Conservation (phyloP, 2,329 filamentous ascomycete species). For the Teratosphaeria zuluensis region DNA sequence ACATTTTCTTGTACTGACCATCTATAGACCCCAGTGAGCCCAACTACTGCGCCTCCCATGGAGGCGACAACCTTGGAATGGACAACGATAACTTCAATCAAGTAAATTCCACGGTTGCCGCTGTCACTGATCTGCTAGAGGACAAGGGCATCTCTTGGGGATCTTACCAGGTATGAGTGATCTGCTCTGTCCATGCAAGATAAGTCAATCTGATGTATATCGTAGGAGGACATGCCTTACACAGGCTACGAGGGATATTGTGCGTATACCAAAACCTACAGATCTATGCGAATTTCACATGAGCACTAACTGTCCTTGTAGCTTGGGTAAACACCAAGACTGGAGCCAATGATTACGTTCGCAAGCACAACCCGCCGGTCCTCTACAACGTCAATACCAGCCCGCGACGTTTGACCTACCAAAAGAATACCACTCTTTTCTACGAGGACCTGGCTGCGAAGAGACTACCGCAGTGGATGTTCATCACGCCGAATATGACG, state of each 20-base stretch:
- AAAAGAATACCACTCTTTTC: constrained; percentile 67
- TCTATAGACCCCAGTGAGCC: constrained; percentile 57
- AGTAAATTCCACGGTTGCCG: constrained; percentile 31
- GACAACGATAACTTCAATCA: constrained; percentile 52
- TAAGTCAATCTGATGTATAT: neutral
- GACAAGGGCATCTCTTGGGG: constrained; percentile 37
- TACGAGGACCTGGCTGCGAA: constrained; percentile 54
- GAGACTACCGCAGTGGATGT: constrained; percentile 60
- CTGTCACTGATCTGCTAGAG: constrained; percentile 34
- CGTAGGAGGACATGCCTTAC: constrained; percentile 60
- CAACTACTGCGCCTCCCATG: constrained; percentile 61
- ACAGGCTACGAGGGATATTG: constrained; percentile 57
- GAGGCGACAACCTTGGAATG: constrained; percentile 66
- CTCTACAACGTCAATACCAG: constrained; percentile 55
- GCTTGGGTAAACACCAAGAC: constrained; percentile 54
- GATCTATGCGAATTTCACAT: too few species aligned
- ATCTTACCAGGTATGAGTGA: constrained; percentile 47
- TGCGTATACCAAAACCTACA: too few species aligned
- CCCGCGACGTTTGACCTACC: constrained; percentile 51
- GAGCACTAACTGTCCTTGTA: constrained; percentile 3
- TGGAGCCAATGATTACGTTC: constrained; percentile 64
- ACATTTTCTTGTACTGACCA: too few species aligned
- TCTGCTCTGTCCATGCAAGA: neutral
- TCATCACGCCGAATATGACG: constrained; percentile 66
- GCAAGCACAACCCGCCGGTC: constrained; percentile 64